Conservation (phyloP, 148 eudicot species). For the Salicornia ramosissima region DNA sequence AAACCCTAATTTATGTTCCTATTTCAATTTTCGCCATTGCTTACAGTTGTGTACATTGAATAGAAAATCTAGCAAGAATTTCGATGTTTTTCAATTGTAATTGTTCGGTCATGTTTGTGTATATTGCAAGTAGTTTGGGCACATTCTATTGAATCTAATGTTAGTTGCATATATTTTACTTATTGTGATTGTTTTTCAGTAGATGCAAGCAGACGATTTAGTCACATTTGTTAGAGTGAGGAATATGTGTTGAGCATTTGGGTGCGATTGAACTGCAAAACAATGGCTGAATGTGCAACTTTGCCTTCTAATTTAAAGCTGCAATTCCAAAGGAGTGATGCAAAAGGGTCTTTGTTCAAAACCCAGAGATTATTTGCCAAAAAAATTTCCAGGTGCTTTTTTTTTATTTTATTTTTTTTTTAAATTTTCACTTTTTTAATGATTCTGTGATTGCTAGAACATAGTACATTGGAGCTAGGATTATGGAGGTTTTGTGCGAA, state of each 20-base stretch:
- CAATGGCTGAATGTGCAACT: conserved; percentile 55
- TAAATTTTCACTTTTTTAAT: neutral
- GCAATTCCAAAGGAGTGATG: conserved; percentile 23
- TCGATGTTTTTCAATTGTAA: neutral
- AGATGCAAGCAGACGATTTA: conserved; percentile 5
- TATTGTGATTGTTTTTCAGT: neutral
- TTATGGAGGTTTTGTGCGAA: no score
- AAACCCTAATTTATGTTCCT: no score
- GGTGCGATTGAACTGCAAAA: neutral
- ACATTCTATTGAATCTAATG: neutral
- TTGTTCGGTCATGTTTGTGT: no score
- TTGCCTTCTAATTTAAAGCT: conserved; percentile 37
- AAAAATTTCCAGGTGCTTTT: conserved; percentile 22
- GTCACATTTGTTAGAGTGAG: neutral
- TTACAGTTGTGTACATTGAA: no score
- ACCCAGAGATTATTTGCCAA: conserved; percentile 19
- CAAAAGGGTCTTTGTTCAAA: conserved; percentile 22
- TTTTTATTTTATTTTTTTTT: neutral
- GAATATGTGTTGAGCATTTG: conserved; percentile 32
- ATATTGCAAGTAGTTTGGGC: neutral
- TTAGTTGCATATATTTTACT: neutral
- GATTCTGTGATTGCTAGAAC: no score
- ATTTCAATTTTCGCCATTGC: no score
- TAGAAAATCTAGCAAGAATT: no score
- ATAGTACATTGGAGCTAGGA: no score